Evolutionary conservation across 179 eudicot species (phyloP), one percentile per base, ranked within the genome.

Genomic region (Beta macrorhiza): DNA sequence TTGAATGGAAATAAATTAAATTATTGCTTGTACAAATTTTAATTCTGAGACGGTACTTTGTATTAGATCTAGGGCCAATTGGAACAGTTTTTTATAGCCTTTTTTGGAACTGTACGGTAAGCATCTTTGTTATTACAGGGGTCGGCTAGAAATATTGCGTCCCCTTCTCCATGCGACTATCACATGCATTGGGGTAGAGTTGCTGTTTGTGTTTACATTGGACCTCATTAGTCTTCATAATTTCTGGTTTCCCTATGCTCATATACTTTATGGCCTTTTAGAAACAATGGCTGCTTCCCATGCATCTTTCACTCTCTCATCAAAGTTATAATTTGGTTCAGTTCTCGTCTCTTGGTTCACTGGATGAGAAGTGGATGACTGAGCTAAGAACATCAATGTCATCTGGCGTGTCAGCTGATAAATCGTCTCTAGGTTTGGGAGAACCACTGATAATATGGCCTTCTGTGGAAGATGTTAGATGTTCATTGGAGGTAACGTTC

Each of bases 321-420:
- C 11, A 71, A n/a, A 15, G 80, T 6, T 57, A 57, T 79, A 37
- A 19, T 56, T 53, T 80, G 64, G 72, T 87, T 81, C 89, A 96
- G 99, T 96, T 96, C 82, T 96, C 99, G 16, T 96, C 99, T 53
- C 92, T 96, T 81, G 99, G 99, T 77, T 96, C 99, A 63, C 88
- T 96, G 87, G 99, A 96, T 76, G 99, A 96, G 89, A 96, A 94
- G 89, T 96, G 99, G 99, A 96, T 96, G 99, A 80, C 86, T 58
- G 99, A 96, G 90, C 85, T 96, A 16, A 91, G 90, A 85, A 81
- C 90, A 17, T 94, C 99, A 74, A 86, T 94, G 95, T 94, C 97
- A 79, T 89, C 99, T 52, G 99, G 99, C 49, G 83, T 89, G 55
- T 82, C 91, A 56, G 90, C 89, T 53, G 97, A 96, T 80, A 89